Percentiles rank a stretch among this genome's conserved stretches.
Evolutionary conservation across 805 yeast species (phyloP).

Genomic region (Huiozyma sinensis): DNA sequence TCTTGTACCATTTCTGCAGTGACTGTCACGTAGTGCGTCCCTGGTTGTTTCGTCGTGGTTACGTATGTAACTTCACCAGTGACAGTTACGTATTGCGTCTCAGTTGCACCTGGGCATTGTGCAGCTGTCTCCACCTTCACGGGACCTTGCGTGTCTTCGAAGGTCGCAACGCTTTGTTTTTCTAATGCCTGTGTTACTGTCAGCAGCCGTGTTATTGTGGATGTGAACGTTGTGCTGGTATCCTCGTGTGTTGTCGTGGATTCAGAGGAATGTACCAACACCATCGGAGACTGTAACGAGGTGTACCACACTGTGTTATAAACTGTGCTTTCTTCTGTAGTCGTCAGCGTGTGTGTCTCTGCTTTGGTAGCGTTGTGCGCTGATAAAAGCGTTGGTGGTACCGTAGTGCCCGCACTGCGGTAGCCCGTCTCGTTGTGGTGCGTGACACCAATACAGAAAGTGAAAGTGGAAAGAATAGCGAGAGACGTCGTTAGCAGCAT

Average conservation of each 20-base stretch:
- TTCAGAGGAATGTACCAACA: not conserved
- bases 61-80: slow-evolving; percentile 11
- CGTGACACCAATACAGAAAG: no score
- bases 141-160: not conserved
- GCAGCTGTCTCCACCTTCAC: not conserved
- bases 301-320: not conserved
- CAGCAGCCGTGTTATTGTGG: not conserved
- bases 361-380: no score
- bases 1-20: not conserved
- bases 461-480: no score
- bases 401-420: no score
- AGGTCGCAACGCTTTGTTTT: no score
- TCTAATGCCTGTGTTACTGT: not conserved
- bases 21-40: slow-evolving; percentile 3
- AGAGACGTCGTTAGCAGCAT: no score
- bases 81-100: slow-evolving; percentile 11
- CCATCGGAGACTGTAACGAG: no score
- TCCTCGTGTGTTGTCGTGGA: not conserved
- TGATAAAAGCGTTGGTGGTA: no score
- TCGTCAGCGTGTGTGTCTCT: not conserved
- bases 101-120: slow-evolving; percentile 2
- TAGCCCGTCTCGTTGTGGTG: no score
- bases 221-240: not conserved
- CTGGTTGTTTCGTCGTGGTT: slow-evolving; percentile 8
- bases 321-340: not conserved